phyloP scores from a whole-genome alignment of 352 stramenopile genomes.

The Phytophthora tentaculata region DNA sequence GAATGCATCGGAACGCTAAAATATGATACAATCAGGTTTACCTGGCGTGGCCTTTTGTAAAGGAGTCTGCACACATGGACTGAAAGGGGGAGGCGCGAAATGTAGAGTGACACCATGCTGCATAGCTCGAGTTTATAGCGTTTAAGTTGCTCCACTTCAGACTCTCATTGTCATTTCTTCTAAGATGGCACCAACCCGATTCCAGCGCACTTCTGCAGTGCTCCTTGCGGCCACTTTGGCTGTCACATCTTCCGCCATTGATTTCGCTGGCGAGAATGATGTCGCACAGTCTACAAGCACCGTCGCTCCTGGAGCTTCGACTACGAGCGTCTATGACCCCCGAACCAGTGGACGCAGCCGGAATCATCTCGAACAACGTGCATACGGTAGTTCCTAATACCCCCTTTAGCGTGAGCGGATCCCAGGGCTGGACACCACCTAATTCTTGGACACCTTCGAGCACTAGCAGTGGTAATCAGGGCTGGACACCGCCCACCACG shows the following conservation, averaged over 20 bases:
- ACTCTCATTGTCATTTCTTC: constrained; percentile 26
- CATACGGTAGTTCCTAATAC: constrained; percentile 11
- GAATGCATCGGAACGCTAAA: not conserved
- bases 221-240: constrained; percentile 21
- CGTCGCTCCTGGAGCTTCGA: constrained; percentile 12
- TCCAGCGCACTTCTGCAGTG: constrained; percentile 18
- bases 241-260: constrained; percentile 13
- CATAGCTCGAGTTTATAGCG: not conserved
- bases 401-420: constrained; percentile 12
- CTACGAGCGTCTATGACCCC: constrained; percentile 7
- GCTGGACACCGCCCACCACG: not conserved
- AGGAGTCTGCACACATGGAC: not conserved
- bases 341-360: constrained; percentile 24
- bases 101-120: not conserved
- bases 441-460: not conserved
- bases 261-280: constrained; percentile 24
- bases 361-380: constrained; percentile 25
- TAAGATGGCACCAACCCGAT: constrained; percentile 20
- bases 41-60: not conserved
- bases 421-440: constrained; percentile 10
- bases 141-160: too few species aligned
- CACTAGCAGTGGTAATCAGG: not conserved
- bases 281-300: constrained; percentile 20
- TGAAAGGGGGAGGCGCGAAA: not conserved
- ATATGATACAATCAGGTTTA: not conserved